Evolutionary conservation across 371 early-diverging fungal genomes (phyloP).

Genomic region (Circinella minor): DNA sequence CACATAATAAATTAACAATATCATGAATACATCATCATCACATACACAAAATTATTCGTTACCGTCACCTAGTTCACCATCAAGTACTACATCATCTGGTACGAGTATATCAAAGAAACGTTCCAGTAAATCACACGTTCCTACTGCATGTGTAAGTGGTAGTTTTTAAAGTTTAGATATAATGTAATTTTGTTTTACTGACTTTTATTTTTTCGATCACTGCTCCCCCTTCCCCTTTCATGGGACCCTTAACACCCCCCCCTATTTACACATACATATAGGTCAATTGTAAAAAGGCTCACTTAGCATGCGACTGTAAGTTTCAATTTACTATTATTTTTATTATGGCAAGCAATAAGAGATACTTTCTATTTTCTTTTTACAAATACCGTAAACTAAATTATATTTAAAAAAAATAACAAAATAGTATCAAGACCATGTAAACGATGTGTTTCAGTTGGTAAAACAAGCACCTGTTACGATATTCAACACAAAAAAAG

Average conservation of each 20-base stretch:
- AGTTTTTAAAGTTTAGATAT: background rate
- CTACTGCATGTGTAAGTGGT: constrained; percentile 34
- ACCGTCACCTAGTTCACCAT: constrained; percentile 18
- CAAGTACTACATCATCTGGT: constrained; percentile 10
- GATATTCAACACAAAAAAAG: constrained; percentile 85
- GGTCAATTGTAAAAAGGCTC: constrained; percentile 39
- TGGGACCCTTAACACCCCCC: background rate
- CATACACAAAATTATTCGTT: background rate
- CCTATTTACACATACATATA: background rate
- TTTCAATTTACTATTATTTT: background rate
- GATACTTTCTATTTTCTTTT: too few relatives aligned
- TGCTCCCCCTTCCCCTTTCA: too few relatives aligned
- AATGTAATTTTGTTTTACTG: too few relatives aligned
- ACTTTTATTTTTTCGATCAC: too few relatives aligned
- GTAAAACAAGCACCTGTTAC: constrained; percentile 74
- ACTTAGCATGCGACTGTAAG: constrained; percentile 38
- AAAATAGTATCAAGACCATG: constrained; percentile 72
- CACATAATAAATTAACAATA: background rate
- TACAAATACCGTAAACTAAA: background rate
- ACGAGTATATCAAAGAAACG: constrained; percentile 17
- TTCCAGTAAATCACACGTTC: constrained; percentile 29
- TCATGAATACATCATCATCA: background rate
- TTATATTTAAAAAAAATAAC: background rate
- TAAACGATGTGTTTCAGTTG: constrained; percentile 74
- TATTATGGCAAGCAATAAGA: background rate